Base-by-base conservation (phyloP, 495 filamentous ascomycete genomes). In the Podospora fimiseda region DNA sequence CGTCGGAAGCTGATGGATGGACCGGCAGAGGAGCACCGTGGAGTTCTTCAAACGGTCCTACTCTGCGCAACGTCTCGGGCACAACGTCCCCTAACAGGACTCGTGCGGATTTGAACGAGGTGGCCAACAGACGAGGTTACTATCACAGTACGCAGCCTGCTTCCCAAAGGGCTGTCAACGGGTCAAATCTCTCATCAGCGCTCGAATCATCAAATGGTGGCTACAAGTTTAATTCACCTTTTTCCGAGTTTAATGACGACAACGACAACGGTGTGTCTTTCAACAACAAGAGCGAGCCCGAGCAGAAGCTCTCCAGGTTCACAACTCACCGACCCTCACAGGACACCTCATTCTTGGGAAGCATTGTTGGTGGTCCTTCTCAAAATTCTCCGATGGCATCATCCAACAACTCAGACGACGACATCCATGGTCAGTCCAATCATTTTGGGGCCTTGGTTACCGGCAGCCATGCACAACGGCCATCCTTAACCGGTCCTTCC, bases 1-100 rank as follows among this genome's bases (percentile, higher is more conserved):
- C 81, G 2, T 87, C 85, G 1, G 83, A 85, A 58, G 77, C 81
- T 1, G 83, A 89, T 59, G 81, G 59, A 3, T 66, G 61, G 59
- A 59, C 62, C 22, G 71, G 72, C 14, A 64, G 73, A 27, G 76
- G 71, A 37, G 54, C 73, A 2, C 74, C 78, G 0, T 87, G 84
- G 85, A 74, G 70, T 50, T 68, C 74, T 3, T 59, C 78, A 16
- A 80, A 80, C 48, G 65, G 70, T 21, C 50, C 58, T 14, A 55
- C 55, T 14, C n/a, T 54, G 7, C 60, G 65, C 18, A 57, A 43
- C 38, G 49, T 48, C 4, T 63, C 65, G 3, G 65, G 59, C 38
- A 62, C 52, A 38, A 64, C 61, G 16, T 68, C 67, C 7, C 67
- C 67, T 1, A 61, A 56, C 40, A 43, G 65, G 50, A 53, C 58